Evolutionary conservation across 495 filamentous ascomycete genomes (phyloP).

Genomic region (Cladorrhinum samala): DNA sequence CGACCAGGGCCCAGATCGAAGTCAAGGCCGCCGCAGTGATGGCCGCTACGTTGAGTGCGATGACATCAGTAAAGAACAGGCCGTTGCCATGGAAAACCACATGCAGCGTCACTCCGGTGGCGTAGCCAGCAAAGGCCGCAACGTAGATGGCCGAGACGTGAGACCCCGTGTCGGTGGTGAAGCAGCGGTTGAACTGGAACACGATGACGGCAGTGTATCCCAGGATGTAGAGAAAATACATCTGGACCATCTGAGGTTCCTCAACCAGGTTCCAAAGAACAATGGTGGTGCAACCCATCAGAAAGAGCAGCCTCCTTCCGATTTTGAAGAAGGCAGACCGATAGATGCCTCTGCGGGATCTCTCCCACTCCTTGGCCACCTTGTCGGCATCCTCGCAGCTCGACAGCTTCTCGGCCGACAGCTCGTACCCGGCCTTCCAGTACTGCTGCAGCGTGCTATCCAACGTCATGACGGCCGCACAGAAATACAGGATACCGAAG

Average conservation of each 20-base stretch:
- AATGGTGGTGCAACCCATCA: slow-evolving; percentile 17
- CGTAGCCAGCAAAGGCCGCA: slow-evolving; percentile 20
- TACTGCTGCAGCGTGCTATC: slow-evolving; percentile 19
- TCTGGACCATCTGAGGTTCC: slow-evolving; percentile 4
- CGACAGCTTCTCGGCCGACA: slow-evolving; percentile 17
- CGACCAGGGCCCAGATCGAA: slow-evolving; percentile 16
- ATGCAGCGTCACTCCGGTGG: slow-evolving; percentile 17
- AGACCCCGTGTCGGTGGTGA: slow-evolving; percentile 17
- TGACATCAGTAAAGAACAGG: slow-evolving; percentile 14
- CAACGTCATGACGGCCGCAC: slow-evolving; percentile 18
- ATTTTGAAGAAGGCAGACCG: slow-evolving; percentile 9
- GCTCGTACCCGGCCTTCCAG: slow-evolving; percentile 16
- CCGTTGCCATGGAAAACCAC: neutral
- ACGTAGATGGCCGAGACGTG: slow-evolving; percentile 20
- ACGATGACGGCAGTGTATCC: slow-evolving; percentile 24
- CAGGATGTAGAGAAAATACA: slow-evolving; percentile 20
- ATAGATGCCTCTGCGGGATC: slow-evolving; percentile 10
- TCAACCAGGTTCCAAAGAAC: slow-evolving; percentile 20
- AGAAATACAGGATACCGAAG: slow-evolving; percentile 27
- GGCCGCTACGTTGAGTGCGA: slow-evolving; percentile 12
- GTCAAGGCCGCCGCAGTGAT: slow-evolving; percentile 15
- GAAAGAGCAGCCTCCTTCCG: slow-evolving; percentile 7
- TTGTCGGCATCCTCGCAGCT: slow-evolving; percentile 4
- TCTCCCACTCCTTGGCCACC: slow-evolving; percentile 13
- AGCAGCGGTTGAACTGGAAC: slow-evolving; percentile 31